These are phyloP conservation scores for Kwoniella pini DNA, from an alignment of 768 basidiomycete species.

Conservation along the genomic window DNA sequence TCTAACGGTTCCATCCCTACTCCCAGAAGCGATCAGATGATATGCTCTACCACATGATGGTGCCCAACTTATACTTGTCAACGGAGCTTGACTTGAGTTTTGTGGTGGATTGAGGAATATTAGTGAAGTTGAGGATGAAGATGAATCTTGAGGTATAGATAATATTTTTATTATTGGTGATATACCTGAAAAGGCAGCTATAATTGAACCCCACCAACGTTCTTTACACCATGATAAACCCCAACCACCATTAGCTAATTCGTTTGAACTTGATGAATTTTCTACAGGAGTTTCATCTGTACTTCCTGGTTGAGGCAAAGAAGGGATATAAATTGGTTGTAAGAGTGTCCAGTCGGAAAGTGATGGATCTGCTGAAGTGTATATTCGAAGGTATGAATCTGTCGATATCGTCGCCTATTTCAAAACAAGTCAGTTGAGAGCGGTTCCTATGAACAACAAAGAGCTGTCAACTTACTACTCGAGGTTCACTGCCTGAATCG, in stretches of 20 bases:
- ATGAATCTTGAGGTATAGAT: slow-evolving; percentile 19
- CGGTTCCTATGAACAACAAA: neutral
- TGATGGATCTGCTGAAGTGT: slow-evolving; percentile 61
- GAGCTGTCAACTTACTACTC: slow-evolving; percentile 62
- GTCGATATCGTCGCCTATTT: slow-evolving; percentile 79
- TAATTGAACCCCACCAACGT: slow-evolving; percentile 87
- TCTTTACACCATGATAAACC: slow-evolving; percentile 95
- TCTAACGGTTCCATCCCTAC: slow-evolving; percentile 80
- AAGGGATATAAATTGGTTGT: slow-evolving; percentile 45
- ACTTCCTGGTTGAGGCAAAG: slow-evolving; percentile 29
- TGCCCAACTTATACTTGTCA: slow-evolving; percentile 88
- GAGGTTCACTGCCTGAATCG: slow-evolving; percentile 71
- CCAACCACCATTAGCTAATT: slow-evolving; percentile 81
- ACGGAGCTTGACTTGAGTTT: slow-evolving; percentile 60
- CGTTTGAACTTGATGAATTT: slow-evolving; percentile 47
- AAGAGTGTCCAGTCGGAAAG: slow-evolving; percentile 52
- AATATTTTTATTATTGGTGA: slow-evolving; percentile 74
- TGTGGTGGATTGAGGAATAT: slow-evolving; percentile 64
- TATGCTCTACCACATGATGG: slow-evolving; percentile 90
- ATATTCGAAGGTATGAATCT: slow-evolving; percentile 82
- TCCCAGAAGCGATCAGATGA: slow-evolving; percentile 89
- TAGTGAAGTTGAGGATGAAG: slow-evolving; percentile 76
- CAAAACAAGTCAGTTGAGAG: neutral
- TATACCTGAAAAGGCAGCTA: slow-evolving; percentile 74
- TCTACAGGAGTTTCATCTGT: slow-evolving; percentile 17